A percentile compares a stretch with the other conserved stretches of the same genome.
Conservation (phyloP, 2,329 filamentous ascomycete genomes). For the Penicillium brevicompactum region DNA sequence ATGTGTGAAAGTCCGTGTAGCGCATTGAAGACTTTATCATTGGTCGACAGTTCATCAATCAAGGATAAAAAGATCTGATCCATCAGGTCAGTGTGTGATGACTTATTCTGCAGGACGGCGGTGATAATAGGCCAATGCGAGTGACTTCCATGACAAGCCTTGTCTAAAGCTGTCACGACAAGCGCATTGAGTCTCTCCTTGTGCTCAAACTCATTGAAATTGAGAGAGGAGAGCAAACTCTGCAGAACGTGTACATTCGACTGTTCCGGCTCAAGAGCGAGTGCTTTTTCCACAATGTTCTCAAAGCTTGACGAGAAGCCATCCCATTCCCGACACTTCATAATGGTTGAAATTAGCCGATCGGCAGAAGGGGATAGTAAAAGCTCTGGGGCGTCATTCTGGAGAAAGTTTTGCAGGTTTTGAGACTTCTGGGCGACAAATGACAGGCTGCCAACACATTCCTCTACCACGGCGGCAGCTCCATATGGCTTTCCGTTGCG, state of each 20-base stretch:
- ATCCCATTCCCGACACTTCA: conserved; percentile 53
- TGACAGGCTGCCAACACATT: conserved; percentile 51
- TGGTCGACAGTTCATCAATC: conserved; percentile 45
- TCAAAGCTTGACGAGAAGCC: conserved; percentile 44
- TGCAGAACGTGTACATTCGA: conserved; percentile 40
- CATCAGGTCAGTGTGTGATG: conserved; percentile 34
- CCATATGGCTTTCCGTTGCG: conserved; percentile 68
- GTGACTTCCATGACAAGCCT: conserved; percentile 39
- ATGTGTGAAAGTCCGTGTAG: conserved; percentile 51
- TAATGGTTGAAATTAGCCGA: conserved; percentile 67
- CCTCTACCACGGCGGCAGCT: conserved; percentile 61
- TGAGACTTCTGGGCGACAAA: conserved; percentile 43
- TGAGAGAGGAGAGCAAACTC: conserved; percentile 40
- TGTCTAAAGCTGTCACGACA: conserved; percentile 37
- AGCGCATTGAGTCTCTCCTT: conserved; percentile 38
- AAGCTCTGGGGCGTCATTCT: conserved; percentile 59
- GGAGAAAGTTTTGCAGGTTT: conserved; percentile 55
- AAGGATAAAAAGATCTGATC: conserved; percentile 41
- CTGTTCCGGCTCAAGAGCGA: conserved; percentile 33
- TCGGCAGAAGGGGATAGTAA: conserved; percentile 69
- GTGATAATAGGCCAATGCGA: conserved; percentile 43
- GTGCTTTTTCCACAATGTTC: conserved; percentile 38
- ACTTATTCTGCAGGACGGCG: conserved; percentile 41
- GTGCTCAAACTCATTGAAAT: conserved; percentile 39
- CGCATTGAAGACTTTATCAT: conserved; percentile 36